Evolutionary conservation across 1,139 yeast species (phyloP).

Genomic region (Debaryomycetaceae sp.): DNA sequence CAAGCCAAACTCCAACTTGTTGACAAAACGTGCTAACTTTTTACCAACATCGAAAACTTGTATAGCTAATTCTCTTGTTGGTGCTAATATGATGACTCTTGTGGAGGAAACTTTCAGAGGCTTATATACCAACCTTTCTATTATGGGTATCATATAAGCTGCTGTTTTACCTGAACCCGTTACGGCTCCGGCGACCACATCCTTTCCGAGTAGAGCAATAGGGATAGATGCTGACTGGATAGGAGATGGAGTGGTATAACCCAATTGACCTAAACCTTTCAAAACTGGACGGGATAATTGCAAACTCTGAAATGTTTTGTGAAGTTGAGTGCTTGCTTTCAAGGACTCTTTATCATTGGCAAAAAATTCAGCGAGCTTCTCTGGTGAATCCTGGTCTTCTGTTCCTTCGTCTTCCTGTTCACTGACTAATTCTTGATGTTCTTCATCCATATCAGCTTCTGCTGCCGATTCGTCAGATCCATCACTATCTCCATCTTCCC

Average conservation of each 20-base stretch:
- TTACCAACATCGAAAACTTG: slow-evolving; percentile 94
- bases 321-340: slow-evolving; percentile 39
- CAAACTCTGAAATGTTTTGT: slow-evolving; percentile 68
- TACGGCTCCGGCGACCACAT: slow-evolving; percentile 98
- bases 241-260: slow-evolving; percentile 85
- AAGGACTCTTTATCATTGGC: slow-evolving; percentile 53
- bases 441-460: slow-evolving; percentile 25
- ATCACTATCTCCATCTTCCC: slow-evolving; percentile 17
- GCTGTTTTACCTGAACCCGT: slow-evolving; percentile 99
- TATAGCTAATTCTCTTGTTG: slow-evolving; percentile 96
- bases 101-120: slow-evolving; percentile 85
- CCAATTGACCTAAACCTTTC: slow-evolving; percentile 75
- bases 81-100: slow-evolving; percentile 84
- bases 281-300: slow-evolving; percentile 87
- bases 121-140: slow-evolving; percentile 85
- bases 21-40: slow-evolving; percentile 73
- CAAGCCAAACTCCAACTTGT: slow-evolving; percentile 75
- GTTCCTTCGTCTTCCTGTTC: slow-evolving; percentile 16
- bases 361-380: slow-evolving; percentile 65
- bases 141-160: slow-evolving; percentile 92
- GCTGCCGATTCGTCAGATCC: slow-evolving; percentile 24
- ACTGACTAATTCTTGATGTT: slow-evolving; percentile 16
- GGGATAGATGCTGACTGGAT: slow-evolving; percentile 94
- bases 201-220: slow-evolving; percentile 86
- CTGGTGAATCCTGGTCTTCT: slow-evolving; percentile 62